Base-by-base conservation (phyloP, 805 yeast species). In the Candida hungchunana region DNA sequence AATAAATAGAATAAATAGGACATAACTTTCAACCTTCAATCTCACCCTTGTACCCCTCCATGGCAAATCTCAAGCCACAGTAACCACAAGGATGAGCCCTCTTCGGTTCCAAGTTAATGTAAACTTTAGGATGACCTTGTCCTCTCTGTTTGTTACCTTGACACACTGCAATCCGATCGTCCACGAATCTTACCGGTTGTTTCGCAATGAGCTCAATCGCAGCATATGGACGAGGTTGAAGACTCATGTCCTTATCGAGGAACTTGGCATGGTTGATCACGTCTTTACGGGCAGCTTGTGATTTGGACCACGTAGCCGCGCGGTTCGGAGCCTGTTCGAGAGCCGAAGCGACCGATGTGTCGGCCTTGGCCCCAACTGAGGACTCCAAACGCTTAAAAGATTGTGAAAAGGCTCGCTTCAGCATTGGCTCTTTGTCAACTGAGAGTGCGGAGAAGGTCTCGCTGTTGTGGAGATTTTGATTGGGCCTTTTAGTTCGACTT, bases 121-220 rank as follows among this genome's bases (percentile, higher is more conserved):
- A 85, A 16, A 85, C 76, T 58, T 80, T 82, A 29, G 95, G 95
- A 58, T 85, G 95, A 14, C 95, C 95, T 50, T 77, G 83, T 51
- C 75, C 77, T 15, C 64, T 67, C 9, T 82, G 83, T 49, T 69
- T 77, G 47, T 82, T 79, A 26, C 95, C 95, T 51, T 82, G 85
- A 58, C 95, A 86, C 13, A 81, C 90, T 1, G 95, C 95, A 34
- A 77, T 60, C 50, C 77, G 70, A 21, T 66, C 71, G 26, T 62
- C 52, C 42, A 85, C 64, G 53, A 72, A 82, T 48, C 75, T 66
- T 27, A 85, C 64, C 3, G 95, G 95, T 53, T 78, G 77, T 54
- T 79, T 64, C 21, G 82, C 79, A 49, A 86, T 82, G 59, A 86
- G 70, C 29, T 86, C 93, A 53, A 86, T 86, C 37, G 94, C 95